Percentiles rank a stretch among this genome's conserved stretches.
phyloP scores from a whole-genome alignment of 176 grass and related monocot genomes.

The Bolboschoenus planiculmis region DNA sequence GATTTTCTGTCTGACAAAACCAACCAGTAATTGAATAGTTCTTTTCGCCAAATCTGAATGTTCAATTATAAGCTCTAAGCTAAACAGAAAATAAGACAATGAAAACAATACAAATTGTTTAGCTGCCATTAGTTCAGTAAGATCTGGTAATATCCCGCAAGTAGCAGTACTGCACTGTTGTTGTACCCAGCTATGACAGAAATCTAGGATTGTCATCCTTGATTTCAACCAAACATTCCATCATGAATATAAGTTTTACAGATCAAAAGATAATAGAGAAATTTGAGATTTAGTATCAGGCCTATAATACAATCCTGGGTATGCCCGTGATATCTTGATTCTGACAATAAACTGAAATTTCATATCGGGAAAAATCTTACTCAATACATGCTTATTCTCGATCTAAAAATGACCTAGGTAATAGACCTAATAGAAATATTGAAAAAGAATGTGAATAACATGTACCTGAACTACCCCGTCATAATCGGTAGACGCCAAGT shows the following conservation, averaged over 20 bases:
- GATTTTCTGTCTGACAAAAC: not conserved
- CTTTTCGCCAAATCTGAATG: not conserved
- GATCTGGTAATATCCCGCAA: not conserved
- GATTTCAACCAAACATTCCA: not conserved
- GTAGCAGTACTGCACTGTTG: not conserved
- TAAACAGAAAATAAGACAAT: not conserved
- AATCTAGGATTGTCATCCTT: not conserved
- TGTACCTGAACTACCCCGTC: constrained; percentile 85
- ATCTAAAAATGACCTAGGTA: not conserved
- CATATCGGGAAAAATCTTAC: not conserved
- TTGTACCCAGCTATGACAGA: not conserved
- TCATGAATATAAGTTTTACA: not conserved
- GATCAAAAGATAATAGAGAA: constrained; percentile 18
- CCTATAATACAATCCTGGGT: not conserved
- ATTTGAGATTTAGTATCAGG: constrained; percentile 2
- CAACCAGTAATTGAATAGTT: not conserved
- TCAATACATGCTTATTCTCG: not conserved
- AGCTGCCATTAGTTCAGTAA: not conserved
- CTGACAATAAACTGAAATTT: not conserved
- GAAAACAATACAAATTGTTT: not conserved
- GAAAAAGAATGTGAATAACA: constrained; percentile 11
- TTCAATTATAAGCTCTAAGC: not conserved
- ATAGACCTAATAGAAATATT: not conserved
- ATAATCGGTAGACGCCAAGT: constrained; percentile 90
- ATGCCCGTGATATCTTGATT: not conserved